Evolutionary conservation across 225 moss, liverwort and hornwort genomes (phyloP).

Genomic region (Sphagnum tenellum): DNA sequence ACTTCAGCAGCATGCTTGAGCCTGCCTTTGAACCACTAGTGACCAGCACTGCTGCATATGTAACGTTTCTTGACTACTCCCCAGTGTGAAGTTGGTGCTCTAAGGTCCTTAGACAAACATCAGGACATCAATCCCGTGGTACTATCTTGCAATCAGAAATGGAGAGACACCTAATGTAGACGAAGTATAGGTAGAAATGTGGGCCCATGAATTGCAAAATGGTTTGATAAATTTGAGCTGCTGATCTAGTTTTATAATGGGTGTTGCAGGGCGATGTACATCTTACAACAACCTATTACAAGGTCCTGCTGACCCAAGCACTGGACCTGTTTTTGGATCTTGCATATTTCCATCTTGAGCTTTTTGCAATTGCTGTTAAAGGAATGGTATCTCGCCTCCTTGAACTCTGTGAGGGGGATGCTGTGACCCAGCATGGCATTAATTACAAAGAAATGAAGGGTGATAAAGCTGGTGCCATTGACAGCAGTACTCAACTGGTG

Average conservation of each 20-base stretch:
- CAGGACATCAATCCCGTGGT: too few species aligned
- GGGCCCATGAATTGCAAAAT: too few species aligned
- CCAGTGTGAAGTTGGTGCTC: too few species aligned
- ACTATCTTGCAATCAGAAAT: too few species aligned
- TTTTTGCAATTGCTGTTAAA: conserved; percentile 54
- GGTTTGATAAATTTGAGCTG: too few species aligned
- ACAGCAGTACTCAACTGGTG: conserved; percentile 23
- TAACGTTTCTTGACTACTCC: neutral
- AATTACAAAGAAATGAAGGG: conserved; percentile 15
- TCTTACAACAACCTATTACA: conserved; percentile 52
- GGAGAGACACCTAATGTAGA: too few species aligned
- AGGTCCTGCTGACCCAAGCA: conserved; percentile 37
- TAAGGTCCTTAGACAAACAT: too few species aligned
- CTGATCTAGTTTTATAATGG: neutral
- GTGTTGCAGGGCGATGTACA: conserved; percentile 34
- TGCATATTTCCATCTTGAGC: conserved; percentile 59
- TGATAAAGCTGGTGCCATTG: conserved; percentile 11
- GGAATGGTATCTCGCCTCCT: conserved; percentile 40
- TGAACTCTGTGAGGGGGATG: conserved; percentile 22
- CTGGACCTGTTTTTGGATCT: conserved; percentile 54
- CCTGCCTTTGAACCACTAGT: conserved; percentile 25
- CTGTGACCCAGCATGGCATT: conserved; percentile 1
- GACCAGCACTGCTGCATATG: conserved; percentile 27
- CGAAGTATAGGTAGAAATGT: too few species aligned
- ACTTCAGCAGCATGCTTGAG: conserved; percentile 29